Percentiles rank a stretch among this genome's conserved stretches.
These are phyloP conservation scores for Pythium plurisporium DNA, from an alignment of 352 stramenopile genomes.

Conservation along the genomic window DNA sequence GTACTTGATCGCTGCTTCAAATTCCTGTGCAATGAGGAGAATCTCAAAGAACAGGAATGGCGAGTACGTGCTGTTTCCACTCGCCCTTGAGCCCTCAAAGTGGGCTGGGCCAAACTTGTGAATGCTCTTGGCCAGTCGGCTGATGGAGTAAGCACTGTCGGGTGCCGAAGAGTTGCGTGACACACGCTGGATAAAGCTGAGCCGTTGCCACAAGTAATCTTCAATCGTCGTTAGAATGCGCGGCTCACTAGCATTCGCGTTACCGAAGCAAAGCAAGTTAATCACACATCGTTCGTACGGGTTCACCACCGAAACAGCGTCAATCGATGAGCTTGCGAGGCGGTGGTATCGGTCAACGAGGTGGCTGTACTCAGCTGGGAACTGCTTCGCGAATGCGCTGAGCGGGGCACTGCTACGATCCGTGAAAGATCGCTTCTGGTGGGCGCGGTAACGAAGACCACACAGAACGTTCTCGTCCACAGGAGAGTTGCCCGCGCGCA, in stretches of 20 bases:
- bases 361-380: constrained; percentile 52
- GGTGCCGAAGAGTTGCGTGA: constrained; percentile 28
- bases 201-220: constrained; percentile 82
- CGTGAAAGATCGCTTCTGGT: constrained; percentile 48
- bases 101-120: constrained; percentile 69
- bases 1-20: constrained; percentile 79
- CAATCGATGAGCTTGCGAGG: constrained; percentile 65
- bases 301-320: constrained; percentile 66
- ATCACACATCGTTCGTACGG: constrained; percentile 77
- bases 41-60: constrained; percentile 82
- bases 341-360: constrained; percentile 67
- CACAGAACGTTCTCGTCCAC: constrained; percentile 58
- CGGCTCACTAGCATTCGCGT: constrained; percentile 69
- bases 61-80: constrained; percentile 34
- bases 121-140: constrained; percentile 60
- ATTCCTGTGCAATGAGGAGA: constrained; percentile 72
- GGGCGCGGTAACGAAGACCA: constrained; percentile 52
- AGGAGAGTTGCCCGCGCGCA: constrained; percentile 36
- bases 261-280: constrained; percentile 74
- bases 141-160: constrained; percentile 62
- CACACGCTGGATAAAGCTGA: constrained; percentile 73
- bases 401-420: constrained; percentile 32
- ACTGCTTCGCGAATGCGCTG: constrained; percentile 65
- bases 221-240: constrained; percentile 79
- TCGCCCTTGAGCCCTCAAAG: constrained; percentile 49